Conservation (phyloP, 345 rosid genomes). For the Boechera retrofracta region DNA sequence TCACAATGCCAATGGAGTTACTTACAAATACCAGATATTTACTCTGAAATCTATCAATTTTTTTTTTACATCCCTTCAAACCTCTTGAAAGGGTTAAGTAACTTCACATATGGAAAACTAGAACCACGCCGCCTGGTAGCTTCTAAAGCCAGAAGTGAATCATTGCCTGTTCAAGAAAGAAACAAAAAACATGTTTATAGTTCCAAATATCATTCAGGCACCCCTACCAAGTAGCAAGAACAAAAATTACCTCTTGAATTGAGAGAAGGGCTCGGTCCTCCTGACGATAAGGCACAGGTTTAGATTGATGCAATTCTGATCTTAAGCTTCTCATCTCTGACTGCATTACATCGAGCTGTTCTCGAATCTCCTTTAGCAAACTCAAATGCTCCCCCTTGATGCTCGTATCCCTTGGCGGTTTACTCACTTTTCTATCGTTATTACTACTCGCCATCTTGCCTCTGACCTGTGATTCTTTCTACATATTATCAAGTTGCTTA, state of each 20-base stretch:
- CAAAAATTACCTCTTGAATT: conserved; percentile 36
- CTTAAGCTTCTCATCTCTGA: conserved; percentile 58
- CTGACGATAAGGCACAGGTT: conserved; percentile 49
- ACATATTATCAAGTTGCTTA: background rate
- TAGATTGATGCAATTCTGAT: conserved; percentile 46
- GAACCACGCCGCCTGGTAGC: conserved; percentile 14
- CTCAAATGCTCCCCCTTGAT: conserved; percentile 50
- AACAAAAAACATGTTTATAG: conserved; percentile 18
- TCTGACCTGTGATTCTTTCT: conserved; percentile 34
- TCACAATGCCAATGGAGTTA: conserved; percentile 31
- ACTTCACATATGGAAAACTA: conserved; percentile 25
- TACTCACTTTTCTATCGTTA: conserved; percentile 46
- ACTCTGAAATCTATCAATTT: conserved; percentile 20
- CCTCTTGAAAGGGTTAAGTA: conserved; percentile 13
- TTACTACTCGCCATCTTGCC: conserved; percentile 51
- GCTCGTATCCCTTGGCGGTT: conserved; percentile 45
- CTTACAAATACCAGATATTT: conserved; percentile 28
- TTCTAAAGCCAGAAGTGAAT: conserved; percentile 76
- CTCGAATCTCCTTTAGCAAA: conserved; percentile 66
- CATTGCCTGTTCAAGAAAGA: conserved; percentile 70
- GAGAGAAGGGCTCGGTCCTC: conserved; percentile 48
- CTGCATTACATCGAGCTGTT: conserved; percentile 69
- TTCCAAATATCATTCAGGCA: conserved; percentile 1
- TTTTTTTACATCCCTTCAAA: conserved; percentile 33
- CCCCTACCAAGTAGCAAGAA: conserved; percentile 3